These are phyloP conservation scores for Colletotrichum sp. DNA, from an alignment of 2,329 filamentous ascomycete species.

Conservation along the genomic window DNA sequence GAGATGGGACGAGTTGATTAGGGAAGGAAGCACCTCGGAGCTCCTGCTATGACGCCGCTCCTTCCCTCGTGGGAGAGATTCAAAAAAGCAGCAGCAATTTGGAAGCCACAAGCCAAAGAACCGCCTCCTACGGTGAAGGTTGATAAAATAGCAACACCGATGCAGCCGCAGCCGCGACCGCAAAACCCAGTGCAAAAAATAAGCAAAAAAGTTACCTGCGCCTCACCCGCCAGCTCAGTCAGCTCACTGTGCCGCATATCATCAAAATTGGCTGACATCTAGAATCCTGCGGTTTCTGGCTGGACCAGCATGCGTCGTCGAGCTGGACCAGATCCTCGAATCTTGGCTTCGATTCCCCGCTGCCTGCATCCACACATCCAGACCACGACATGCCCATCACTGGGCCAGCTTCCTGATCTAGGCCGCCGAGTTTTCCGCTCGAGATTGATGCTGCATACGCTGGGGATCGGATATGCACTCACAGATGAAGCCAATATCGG, in stretches of 20 bases:
- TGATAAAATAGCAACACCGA: background rate
- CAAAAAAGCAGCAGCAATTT: background rate
- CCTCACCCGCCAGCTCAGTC: background rate
- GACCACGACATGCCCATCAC: background rate
- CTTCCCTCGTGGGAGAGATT: background rate
- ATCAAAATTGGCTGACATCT: background rate
- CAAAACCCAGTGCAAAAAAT: background rate
- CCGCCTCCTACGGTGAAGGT: background rate
- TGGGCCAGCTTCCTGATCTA: constrained; percentile 11
- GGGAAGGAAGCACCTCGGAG: background rate
- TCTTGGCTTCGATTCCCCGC: background rate
- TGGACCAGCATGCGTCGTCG: background rate
- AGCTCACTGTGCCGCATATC: background rate
- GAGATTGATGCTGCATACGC: background rate
- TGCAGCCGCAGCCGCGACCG: background rate
- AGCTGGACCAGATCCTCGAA: constrained; percentile 2
- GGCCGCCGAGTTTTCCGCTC: background rate
- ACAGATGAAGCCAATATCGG: background rate
- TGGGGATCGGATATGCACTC: background rate
- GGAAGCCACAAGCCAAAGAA: background rate
- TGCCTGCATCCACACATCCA: background rate
- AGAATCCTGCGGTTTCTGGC: background rate
- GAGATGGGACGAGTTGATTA: background rate
- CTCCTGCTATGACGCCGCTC: background rate
- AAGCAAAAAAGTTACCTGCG: background rate